phyloP scores from a whole-genome alignment of 768 basidiomycete genomes.

The Gelatoporia subvermispora region DNA sequence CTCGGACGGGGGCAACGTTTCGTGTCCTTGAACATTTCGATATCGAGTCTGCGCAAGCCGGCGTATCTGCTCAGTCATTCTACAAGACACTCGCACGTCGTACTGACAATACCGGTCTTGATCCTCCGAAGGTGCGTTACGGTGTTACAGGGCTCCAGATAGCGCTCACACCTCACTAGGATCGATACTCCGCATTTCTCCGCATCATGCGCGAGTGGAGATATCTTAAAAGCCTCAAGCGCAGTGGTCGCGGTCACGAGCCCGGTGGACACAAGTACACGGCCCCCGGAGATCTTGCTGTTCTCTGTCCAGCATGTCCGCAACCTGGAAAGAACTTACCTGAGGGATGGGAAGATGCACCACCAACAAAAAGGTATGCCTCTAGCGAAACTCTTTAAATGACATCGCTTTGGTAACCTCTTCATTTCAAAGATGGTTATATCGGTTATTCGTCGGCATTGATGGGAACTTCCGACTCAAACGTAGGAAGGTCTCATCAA shows the following conservation, averaged over 20 bases:
- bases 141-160: background rate
- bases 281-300: constrained; percentile 7
- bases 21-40: constrained; percentile 27
- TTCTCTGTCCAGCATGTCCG: constrained; percentile 24
- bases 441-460: constrained; percentile 19
- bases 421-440: constrained; percentile 18
- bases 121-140: constrained; percentile 5
- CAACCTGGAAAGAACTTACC: constrained; percentile 17
- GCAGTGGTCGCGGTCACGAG: constrained; percentile 17
- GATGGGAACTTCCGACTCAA: constrained; percentile 29
- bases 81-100: constrained; percentile 21
- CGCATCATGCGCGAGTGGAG: constrained; percentile 14
- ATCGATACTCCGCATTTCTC: constrained; percentile 12
- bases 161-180: constrained; percentile 3
- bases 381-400: background rate
- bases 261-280: constrained; percentile 10
- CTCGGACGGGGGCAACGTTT: constrained; percentile 28
- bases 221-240: constrained; percentile 16
- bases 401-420: background rate
- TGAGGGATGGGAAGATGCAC: constrained; percentile 8
- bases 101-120: constrained; percentile 28
- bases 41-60: constrained; percentile 26
- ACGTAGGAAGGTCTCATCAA: constrained; percentile 9
- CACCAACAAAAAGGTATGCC: constrained; percentile 11
- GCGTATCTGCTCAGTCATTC: constrained; percentile 28